Percentiles rank a stretch among this genome's conserved stretches.
These are phyloP conservation scores for Phytomonas sp. DNA, from an alignment of 208 protist species.

Conservation along the genomic window DNA sequence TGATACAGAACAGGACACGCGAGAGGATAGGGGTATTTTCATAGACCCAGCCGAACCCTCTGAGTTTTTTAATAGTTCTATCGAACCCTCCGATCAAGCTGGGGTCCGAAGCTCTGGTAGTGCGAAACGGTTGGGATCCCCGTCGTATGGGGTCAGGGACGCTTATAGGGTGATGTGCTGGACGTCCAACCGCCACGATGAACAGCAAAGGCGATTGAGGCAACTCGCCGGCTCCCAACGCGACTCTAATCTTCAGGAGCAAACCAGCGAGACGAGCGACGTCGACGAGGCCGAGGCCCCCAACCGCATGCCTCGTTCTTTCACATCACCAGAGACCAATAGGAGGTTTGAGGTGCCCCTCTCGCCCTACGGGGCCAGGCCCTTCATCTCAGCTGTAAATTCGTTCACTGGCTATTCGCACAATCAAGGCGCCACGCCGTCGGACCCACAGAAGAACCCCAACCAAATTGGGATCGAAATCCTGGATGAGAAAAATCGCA, in stretches of 20 bases:
- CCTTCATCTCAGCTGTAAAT: neutral
- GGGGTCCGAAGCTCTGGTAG: neutral
- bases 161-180: conserved; percentile 10
- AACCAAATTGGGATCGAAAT: conserved; percentile 78
- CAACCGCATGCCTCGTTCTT: neutral
- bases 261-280: neutral
- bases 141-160: neutral
- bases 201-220: conserved; percentile 28
- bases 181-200: conserved; percentile 20
- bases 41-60: neutral
- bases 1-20: neutral
- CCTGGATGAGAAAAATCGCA: conserved; percentile 37
- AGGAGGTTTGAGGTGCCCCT: neutral
- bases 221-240: conserved; percentile 15
- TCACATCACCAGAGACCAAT: neutral
- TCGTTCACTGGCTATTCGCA: neutral
- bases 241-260: neutral
- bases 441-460: conserved; percentile 32
- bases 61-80: neutral
- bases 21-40: neutral
- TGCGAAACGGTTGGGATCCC: neutral
- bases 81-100: neutral
- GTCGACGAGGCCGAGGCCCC: neutral
- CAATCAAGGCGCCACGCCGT: neutral
- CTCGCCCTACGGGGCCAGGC: neutral